Base-by-base conservation (phyloP, 139 green algal genomes). In the Auxenochlorella pyrenoidosa region DNA sequence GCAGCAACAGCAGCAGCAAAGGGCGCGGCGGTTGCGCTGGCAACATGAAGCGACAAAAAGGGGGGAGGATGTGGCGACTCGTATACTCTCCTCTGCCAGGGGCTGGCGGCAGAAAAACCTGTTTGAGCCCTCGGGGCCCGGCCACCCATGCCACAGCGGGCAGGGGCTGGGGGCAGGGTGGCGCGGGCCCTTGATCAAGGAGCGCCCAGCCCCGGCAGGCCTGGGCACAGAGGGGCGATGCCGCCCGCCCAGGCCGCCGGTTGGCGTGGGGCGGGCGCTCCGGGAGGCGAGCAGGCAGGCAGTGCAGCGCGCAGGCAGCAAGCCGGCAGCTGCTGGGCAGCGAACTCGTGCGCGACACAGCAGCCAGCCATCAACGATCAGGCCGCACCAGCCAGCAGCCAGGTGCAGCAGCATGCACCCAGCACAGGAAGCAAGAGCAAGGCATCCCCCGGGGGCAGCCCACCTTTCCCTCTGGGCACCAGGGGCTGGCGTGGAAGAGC, bases 31-130 rank as follows among this genome's bases (percentile, higher is more conserved):
- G 16, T 2, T 24, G 12, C 54, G 54, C 2, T 63, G 22, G 54
- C 54, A 24, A 2, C 54, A n/a, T n/a, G n/a, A n/a, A 63, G 54
- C 41, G 8, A 36, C 26, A 54, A n/a, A n/a, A n/a, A 30, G 43
- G 5, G 36, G 34, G 54, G 38, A 43, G 1, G 6, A 54, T 82
- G 70, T 71, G 34, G 83, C 32, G 66, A 38, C 82, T 86, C 66
- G 66, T 79, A 86, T 86, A 93, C 90, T 93, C 83, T 90, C 86
- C 63, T 59, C 84, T 92, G 88, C 82, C 81, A 79, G 81, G 41
- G 78, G 58, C 54, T 92, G 40, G 70, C 71, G 60, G 86, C 90
- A 93, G 88, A 60, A 83, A 92, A 90, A 92, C 90, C 90, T 92
- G 90, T 58, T 75, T 68, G 75, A 83, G 32, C 40, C 26, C 84